Evolutionary conservation across 2,329 filamentous ascomycete genomes (phyloP).

Genomic region (Xylaria sp.): DNA sequence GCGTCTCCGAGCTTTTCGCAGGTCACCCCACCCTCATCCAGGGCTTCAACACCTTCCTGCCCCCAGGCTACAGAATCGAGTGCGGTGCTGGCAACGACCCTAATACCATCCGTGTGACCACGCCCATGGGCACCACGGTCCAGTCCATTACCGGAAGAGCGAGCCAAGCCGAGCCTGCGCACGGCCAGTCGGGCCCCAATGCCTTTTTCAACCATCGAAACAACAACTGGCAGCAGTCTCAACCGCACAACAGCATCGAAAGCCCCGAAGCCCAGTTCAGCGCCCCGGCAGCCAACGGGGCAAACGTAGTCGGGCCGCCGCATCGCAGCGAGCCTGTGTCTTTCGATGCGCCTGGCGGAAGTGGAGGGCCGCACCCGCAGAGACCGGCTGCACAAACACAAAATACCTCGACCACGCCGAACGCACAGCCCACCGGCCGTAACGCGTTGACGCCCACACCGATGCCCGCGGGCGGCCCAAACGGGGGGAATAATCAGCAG

Average conservation of each 20-base stretch:
- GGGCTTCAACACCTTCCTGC: constrained; percentile 97
- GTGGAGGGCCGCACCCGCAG: constrained; percentile 48
- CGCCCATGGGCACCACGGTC: constrained; percentile 96
- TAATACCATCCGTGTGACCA: constrained; percentile 95
- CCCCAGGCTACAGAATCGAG: constrained; percentile 95
- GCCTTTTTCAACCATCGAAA: constrained; percentile 61
- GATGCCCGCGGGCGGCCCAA: constrained; percentile 67
- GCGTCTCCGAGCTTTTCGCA: constrained; percentile 94
- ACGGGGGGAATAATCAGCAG: constrained; percentile 69
- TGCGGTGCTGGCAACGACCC: constrained; percentile 94
- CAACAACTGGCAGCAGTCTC: constrained; percentile 67
- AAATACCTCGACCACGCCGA: constrained; percentile 53
- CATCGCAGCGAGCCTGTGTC: constrained; percentile 50
- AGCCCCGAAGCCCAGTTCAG: constrained; percentile 73
- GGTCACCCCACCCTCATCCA: constrained; percentile 96
- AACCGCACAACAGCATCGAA: constrained; percentile 69
- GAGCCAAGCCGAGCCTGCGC: constrained; percentile 58
- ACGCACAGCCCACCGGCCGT: constrained; percentile 57
- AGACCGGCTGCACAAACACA: constrained; percentile 50
- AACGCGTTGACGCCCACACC: constrained; percentile 72
- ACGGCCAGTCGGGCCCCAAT: constrained; percentile 52
- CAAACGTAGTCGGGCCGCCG: constrained; percentile 59
- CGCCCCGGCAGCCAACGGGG: constrained; percentile 64
- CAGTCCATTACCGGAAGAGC: constrained; percentile 78
- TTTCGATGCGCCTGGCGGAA: constrained; percentile 49